Base-by-base conservation (phyloP, 805 yeast genomes). In the Kodamaea laetipori region DNA sequence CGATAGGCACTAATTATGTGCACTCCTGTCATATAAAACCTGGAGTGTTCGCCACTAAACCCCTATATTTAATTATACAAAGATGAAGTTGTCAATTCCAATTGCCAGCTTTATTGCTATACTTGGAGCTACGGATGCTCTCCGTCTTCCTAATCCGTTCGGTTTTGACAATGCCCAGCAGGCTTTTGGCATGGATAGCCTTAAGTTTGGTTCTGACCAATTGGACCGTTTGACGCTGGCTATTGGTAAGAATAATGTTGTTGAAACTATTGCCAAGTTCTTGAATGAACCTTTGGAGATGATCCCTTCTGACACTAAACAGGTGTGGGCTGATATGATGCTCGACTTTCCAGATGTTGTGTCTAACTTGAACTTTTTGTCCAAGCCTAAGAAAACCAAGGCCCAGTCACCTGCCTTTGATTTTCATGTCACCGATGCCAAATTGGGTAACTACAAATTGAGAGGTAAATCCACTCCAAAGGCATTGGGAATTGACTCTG, bases 401-500 rank as follows among this genome's bases (percentile, higher is more conserved):
- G 39, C 39, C 13, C 42, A 45, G 37, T 24, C 37, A 8, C n/a
- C 57, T 16, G 28, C 56, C 13, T 69, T 61, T 45, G 73, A 72
- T 57, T 71, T 63, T 61, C 70, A 63, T 43, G 71, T 69, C 31
- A 41, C 60, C 44, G 66, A 64, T 50, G 63, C 54, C 19, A 68
- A 69, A 53, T 63, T 71, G 39, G 69, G 73, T 10, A 67, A 73
- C 59, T 74, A 84, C 63, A 66, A 76, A 48, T 70, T 86, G 64
- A 80, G 92, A 59, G 78, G 81, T 53, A 71, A 70, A 55, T 60
- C 74, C 24, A 68, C 77, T 50, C 95, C 95, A 10, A 71, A 74
- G 49, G 71, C 67, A 28, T 76, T 90, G 52, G 95, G 95, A 12
- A 68, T 90, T 45, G 97, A 92, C 67, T 64, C 74, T 4, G 96